phyloP scores from a whole-genome alignment of 2,329 filamentous ascomycete genomes.

The Leptographium procerum region DNA sequence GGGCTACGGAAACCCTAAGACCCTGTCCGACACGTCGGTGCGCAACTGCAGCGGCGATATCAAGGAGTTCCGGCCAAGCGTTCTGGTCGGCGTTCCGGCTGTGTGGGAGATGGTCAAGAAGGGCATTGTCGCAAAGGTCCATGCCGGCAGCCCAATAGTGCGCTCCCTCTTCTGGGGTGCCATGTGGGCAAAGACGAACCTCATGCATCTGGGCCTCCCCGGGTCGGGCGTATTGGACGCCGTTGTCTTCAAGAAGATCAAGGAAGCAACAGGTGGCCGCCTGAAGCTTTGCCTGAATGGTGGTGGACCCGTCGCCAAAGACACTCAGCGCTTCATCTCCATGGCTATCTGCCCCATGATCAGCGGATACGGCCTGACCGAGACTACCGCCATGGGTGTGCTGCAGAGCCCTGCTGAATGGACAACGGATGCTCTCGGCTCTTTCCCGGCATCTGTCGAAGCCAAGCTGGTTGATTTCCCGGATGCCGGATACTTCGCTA shows the following conservation, averaged over 20 bases:
- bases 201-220: slow-evolving; percentile 44
- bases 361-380: slow-evolving; percentile 76
- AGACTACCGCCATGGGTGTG: slow-evolving; percentile 67
- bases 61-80: slow-evolving; percentile 69
- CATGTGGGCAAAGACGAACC: slow-evolving; percentile 38
- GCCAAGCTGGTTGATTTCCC: slow-evolving; percentile 78
- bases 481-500: slow-evolving; percentile 69
- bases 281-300: slow-evolving; percentile 78
- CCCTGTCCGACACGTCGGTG: slow-evolving; percentile 69
- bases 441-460: slow-evolving; percentile 63
- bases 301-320: slow-evolving; percentile 72
- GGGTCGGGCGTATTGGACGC: slow-evolving; percentile 62
- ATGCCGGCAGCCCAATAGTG: slow-evolving; percentile 53
- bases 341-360: slow-evolving; percentile 86
- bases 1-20: slow-evolving; percentile 82
- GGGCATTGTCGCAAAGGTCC: slow-evolving; percentile 68
- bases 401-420: slow-evolving; percentile 68
- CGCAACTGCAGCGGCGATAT: slow-evolving; percentile 84
- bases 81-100: slow-evolving; percentile 77
- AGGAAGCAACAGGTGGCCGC: slow-evolving; percentile 74
- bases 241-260: slow-evolving; percentile 82
- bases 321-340: slow-evolving; percentile 79
- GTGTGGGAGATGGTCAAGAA: slow-evolving; percentile 92
- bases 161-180: slow-evolving; percentile 64
- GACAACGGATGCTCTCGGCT: slow-evolving; percentile 62